Evolutionary conservation across 2,329 filamentous ascomycete species (phyloP), one percentile per base, ranked within the genome.

Genomic region (Colletotrichum euphorbiae): DNA sequence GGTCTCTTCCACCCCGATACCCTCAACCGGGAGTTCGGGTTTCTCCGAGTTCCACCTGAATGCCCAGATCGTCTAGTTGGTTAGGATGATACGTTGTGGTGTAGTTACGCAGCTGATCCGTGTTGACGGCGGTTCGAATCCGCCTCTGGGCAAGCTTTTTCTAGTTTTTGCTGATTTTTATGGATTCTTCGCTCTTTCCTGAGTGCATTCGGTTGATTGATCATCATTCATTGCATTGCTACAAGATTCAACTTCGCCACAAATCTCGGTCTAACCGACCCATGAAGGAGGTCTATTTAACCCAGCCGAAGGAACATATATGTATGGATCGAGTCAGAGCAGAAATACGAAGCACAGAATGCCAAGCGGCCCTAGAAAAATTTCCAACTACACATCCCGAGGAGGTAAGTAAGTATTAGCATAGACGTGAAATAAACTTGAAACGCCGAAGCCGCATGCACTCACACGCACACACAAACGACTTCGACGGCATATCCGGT

Each of bases 1-100:
- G n/a, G 31, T 5, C 17, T 17, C 17, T 52, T 17, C 12, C 31
- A 5, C 15, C 7, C 2, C 0, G 2, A 1, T 1, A 17, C 1
- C 12, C 1, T 3, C 61, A 68, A 31, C 4, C 21, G 15, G 42
- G 31, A 40, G 54, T 31, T 31, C 40, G 46, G 61, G 28, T 50
- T 48, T 40, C 40, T 15, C 42, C 46, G 24, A 15, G 17, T 45
- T 15, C 31, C 11, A 11, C 11, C 13, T 9, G 46, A 36, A 13
- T 55, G 66, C 66, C 62, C 66, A 69, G 66, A 69, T 66, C 61
- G 62, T 69, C 66, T 69, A 69, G 66, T 69, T 69, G 61, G 62
- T 69, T 69, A 69, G 66, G 62, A 69, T 69, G 66, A 66, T 66
- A 69, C 66, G 61, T 69, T 69, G 66, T 69, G 66, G 66, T 69